Percentiles rank a stretch among this genome's conserved stretches.
These are phyloP conservation scores for Stipa capillata DNA, from an alignment of 176 grass and related monocot species.

Conservation along the genomic window DNA sequence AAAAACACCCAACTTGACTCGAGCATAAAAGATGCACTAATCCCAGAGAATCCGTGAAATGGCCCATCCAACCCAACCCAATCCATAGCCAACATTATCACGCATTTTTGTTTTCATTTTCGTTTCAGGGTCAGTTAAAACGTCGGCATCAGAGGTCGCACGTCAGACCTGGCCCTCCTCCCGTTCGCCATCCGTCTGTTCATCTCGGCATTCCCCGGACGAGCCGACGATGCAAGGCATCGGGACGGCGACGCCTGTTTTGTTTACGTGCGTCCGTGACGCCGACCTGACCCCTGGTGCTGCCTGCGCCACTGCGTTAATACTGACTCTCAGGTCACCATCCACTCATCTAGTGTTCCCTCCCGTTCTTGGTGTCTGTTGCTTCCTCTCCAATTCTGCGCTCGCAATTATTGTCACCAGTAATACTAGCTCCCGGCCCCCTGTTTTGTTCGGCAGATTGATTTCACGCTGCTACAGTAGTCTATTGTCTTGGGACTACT, in stretches of 20 bases:
- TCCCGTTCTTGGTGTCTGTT: no score
- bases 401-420: not conserved
- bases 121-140: not conserved
- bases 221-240: not conserved
- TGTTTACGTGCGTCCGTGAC: slow-evolving; percentile 21
- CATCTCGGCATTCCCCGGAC: not conserved
- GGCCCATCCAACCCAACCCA: not conserved
- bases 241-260: slow-evolving; percentile 14
- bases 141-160: slow-evolving; percentile 6
- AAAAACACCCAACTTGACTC: not conserved
- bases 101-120: no score
- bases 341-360: not conserved
- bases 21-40: not conserved
- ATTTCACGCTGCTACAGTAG: not conserved
- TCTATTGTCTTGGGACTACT: no score
- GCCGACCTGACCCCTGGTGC: not conserved
- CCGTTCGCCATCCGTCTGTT: not conserved
- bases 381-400: not conserved
- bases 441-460: not conserved
- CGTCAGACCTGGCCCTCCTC: not conserved
- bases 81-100: no score
- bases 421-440: not conserved
- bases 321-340: not conserved
- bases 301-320: no score
- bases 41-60: not conserved